Conservation (phyloP, 2,329 filamentous ascomycete species). For the Fusarium proliferatum region DNA sequence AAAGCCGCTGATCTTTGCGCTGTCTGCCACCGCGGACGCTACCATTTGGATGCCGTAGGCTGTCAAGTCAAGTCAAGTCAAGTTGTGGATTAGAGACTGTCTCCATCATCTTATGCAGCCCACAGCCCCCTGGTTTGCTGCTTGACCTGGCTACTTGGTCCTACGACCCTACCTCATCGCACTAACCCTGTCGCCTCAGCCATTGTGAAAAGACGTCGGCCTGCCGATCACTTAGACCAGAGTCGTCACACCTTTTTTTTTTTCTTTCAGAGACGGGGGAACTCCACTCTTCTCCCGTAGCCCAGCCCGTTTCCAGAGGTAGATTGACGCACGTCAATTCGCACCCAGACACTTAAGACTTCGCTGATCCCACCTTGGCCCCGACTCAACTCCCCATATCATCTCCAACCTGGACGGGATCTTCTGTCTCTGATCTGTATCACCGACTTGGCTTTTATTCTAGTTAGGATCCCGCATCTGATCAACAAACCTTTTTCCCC, state of each 20-base stretch:
- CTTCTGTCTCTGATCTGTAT: slow-evolving; percentile 55
- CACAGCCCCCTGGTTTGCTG: slow-evolving; percentile 48
- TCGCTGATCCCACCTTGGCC: slow-evolving; percentile 66
- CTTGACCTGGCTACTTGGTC: slow-evolving; percentile 46
- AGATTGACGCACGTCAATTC: slow-evolving; percentile 56
- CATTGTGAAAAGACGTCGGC: slow-evolving; percentile 62
- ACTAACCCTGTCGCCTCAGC: slow-evolving; percentile 59
- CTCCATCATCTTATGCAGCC: slow-evolving; percentile 50
- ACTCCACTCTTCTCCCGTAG: slow-evolving; percentile 54
- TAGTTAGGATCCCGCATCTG: slow-evolving; percentile 62
- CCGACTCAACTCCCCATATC: slow-evolving; percentile 48
- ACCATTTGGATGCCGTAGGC: slow-evolving; percentile 46
- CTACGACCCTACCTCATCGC: slow-evolving; percentile 55
- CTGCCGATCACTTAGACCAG: slow-evolving; percentile 65
- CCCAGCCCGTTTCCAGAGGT: slow-evolving; percentile 53
- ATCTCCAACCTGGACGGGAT: slow-evolving; percentile 49
- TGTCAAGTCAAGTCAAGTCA: slow-evolving; percentile 49
- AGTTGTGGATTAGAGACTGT: slow-evolving; percentile 42
- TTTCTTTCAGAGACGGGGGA: slow-evolving; percentile 47
- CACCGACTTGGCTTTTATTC: slow-evolving; percentile 59
- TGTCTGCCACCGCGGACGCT: slow-evolving; percentile 43
- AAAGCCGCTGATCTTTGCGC: slow-evolving; percentile 44
- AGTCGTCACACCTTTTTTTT: slow-evolving; percentile 62
- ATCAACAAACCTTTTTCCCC: slow-evolving; percentile 58
- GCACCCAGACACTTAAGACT: slow-evolving; percentile 65